Evolutionary conservation across 2,329 filamentous ascomycete species (phyloP).

Genomic region (Diplodia scrobiculata): DNA sequence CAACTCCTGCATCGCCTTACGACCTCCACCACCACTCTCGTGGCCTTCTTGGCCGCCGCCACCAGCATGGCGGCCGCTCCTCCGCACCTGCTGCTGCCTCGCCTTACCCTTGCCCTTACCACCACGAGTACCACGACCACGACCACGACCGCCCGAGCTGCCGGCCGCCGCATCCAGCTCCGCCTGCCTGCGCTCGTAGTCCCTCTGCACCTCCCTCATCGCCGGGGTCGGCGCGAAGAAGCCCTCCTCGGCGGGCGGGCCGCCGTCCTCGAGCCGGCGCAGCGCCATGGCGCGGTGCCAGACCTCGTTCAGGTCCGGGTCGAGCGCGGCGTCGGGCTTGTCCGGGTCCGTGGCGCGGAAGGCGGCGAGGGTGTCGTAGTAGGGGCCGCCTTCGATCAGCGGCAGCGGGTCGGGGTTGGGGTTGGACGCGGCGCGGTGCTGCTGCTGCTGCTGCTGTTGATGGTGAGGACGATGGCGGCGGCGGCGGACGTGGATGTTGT

Average conservation of each 20-base stretch:
- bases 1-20: background rate
- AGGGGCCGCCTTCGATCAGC: background rate
- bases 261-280: conserved; percentile 13
- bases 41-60: too few relatives aligned
- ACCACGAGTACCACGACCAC: too few relatives aligned
- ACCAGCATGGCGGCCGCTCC: too few relatives aligned
- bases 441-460: too few relatives aligned
- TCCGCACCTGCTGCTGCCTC: too few relatives aligned
- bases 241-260: background rate
- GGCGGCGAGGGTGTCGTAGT: background rate
- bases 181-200: background rate
- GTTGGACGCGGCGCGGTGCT: background rate
- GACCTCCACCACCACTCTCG: too few relatives aligned
- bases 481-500: background rate
- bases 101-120: too few relatives aligned
- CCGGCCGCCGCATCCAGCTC: background rate
- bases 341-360: background rate
- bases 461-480: background rate
- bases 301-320: background rate
- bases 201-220: background rate
- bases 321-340: background rate
- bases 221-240: background rate
- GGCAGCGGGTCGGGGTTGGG: background rate
- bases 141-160: too few relatives aligned
- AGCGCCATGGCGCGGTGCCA: conserved; percentile 18